Base-by-base conservation (phyloP, 2,329 filamentous ascomycete species). In the Cladophialophora yegresii region DNA sequence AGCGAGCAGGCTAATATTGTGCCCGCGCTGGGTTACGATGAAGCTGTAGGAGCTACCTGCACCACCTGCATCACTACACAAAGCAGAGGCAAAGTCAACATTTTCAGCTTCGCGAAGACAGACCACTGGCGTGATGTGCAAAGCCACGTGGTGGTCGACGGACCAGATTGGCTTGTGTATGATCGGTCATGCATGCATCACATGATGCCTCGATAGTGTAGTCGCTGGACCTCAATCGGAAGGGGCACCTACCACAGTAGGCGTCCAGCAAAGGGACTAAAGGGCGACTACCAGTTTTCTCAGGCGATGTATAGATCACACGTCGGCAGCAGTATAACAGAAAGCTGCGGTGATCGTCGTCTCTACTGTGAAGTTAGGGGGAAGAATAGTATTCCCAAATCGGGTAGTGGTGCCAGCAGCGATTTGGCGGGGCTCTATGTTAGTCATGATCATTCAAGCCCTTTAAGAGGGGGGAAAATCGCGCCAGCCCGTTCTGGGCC, bases 361-460 rank as follows among this genome's bases (percentile, higher is more conserved):
- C 36, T 43, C 8, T 50, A 32, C 56, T 58, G 40, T 30, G 45
- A 1, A 36, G 26, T 43, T n/a, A 16, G 8, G 26, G 3, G 45
- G 13, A 49, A 59, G 45, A 53, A 53, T 28, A 53, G 51, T 53
- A 50, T 6, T 53, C 57, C 50, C 32, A 36, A 53, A 59, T 20
- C 32, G 47, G 47, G 57, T 51, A 40, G 45, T 59, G 57, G 45
- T 59, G 12, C 22, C 8, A 53, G 7, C 30, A 30, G 33, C 36
- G 30, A 59, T 59, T 50, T 43, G 57, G 40, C 26, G 30, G 45
- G 47, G 22, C 20, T 28, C 12, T 2, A 30, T 20, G 58, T 61
- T 61, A 61, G 58, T 61, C 58, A 61, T 61, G 58, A 61, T 54
- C 49, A 54, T 61, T 45, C 58, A 54, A 61, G 58, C 50, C 47